Percentiles rank a stretch among this genome's conserved stretches.
These are phyloP conservation scores for Calonectria naviculata DNA, from an alignment of 2,329 filamentous ascomycete species.

Conservation along the genomic window DNA sequence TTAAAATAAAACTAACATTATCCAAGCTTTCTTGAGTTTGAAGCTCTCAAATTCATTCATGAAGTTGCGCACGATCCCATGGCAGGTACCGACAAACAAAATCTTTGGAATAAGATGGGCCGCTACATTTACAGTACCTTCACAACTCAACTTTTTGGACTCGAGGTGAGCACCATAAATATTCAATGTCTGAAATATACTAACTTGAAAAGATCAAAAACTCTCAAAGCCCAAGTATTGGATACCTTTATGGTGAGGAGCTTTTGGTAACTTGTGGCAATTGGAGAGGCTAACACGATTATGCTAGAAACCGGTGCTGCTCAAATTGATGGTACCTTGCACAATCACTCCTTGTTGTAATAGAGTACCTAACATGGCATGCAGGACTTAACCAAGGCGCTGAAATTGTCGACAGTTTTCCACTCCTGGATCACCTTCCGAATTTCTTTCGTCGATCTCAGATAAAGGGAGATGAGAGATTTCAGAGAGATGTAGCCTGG, in stretches of 20 bases:
- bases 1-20: background rate
- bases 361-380: background rate
- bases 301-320: background rate
- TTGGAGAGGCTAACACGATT: background rate
- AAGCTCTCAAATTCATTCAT: conserved; percentile 6
- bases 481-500: conserved; percentile 9
- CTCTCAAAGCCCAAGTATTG: background rate
- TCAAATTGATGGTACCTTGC: conserved; percentile 4
- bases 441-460: background rate
- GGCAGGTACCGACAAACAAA: background rate
- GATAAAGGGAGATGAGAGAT: background rate
- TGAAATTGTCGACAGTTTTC: conserved; percentile 13
- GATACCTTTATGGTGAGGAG: background rate
- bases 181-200: background rate
- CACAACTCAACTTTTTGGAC: conserved; percentile 6
- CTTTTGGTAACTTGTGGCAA: background rate
- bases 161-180: background rate
- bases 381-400: conserved; percentile 5
- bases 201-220: conserved; percentile 5
- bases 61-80: conserved; percentile 6
- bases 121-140: conserved; percentile 19
- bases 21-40: conserved; percentile 10
- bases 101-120: background rate
- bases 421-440: conserved; percentile 5
- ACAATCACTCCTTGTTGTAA: background rate